These are phyloP conservation scores for Diplodia sapinea DNA, from an alignment of 2,329 filamentous ascomycete genomes.

Conservation along the genomic window DNA sequence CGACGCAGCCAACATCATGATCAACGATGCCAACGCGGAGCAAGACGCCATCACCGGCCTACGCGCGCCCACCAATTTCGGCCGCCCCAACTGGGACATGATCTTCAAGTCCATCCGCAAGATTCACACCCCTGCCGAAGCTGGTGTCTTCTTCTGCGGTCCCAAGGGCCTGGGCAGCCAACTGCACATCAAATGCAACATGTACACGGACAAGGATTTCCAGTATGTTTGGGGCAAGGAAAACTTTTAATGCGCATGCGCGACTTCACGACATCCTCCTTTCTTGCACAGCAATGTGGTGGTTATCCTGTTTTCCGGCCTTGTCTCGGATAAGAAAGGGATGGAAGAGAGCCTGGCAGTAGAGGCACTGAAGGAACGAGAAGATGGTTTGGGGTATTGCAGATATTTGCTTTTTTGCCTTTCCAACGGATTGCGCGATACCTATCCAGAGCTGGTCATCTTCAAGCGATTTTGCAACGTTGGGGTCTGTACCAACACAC, in stretches of 20 bases:
- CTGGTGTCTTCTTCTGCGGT: slow-evolving; percentile 73
- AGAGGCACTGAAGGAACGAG: no score
- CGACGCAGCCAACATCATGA: slow-evolving; percentile 90
- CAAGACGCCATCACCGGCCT: slow-evolving; percentile 85
- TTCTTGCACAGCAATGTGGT: neutral
- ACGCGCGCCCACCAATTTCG: slow-evolving; percentile 82
- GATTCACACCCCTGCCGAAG: slow-evolving; percentile 57
- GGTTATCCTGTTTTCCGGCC: neutral
- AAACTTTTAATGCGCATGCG: slow-evolving; percentile 62
- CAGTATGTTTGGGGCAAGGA: slow-evolving; percentile 73
- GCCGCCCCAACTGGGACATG: slow-evolving; percentile 88
- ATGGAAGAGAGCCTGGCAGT: neutral
- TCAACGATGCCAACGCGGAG: slow-evolving; percentile 84
- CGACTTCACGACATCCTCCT: neutral
- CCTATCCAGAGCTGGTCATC: slow-evolving; percentile 6
- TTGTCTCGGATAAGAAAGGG: neutral
- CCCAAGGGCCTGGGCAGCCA: slow-evolving; percentile 78
- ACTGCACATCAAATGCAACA: slow-evolving; percentile 83
- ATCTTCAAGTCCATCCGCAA: slow-evolving; percentile 84
- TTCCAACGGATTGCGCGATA: neutral
- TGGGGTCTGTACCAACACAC: neutral
- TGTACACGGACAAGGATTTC: slow-evolving; percentile 81
- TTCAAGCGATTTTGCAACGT: neutral
- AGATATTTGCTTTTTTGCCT: neutral
- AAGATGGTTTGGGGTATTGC: neutral